Percentiles rank a stretch among this genome's conserved stretches.
These are phyloP conservation scores for Salvia miltiorrhiza DNA, from an alignment of 257 asterid species.

Conservation along the genomic window DNA sequence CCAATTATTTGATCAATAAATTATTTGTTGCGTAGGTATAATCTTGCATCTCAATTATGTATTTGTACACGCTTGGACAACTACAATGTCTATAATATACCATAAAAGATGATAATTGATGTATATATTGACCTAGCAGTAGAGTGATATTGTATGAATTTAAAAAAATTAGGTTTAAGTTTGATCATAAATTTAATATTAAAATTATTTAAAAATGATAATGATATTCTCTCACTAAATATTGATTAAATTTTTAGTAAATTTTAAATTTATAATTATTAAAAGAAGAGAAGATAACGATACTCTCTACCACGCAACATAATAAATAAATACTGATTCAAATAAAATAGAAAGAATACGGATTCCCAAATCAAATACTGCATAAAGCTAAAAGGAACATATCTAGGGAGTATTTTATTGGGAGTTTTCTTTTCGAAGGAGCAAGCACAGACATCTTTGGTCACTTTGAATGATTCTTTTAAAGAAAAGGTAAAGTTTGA, in stretches of 20 bases:
- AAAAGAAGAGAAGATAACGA: too few relatives aligned
- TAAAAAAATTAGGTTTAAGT: too few relatives aligned
- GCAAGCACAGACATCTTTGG: not conserved
- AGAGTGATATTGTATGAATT: too few relatives aligned
- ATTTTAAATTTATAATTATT: too few relatives aligned
- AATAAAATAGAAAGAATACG: not conserved
- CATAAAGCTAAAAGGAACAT: not conserved
- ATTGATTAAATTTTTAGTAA: too few relatives aligned
- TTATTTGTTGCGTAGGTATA: not conserved
- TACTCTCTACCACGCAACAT: not conserved
- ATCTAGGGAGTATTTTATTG: not conserved
- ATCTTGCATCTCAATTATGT: not conserved
- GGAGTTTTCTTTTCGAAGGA: not conserved
- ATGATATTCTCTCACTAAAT: too few relatives aligned
- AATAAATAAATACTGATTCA: not conserved
- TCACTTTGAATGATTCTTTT: not conserved
- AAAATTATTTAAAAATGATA: too few relatives aligned
- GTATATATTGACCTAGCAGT: too few relatives aligned
- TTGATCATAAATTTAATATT: too few relatives aligned
- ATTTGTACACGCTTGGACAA: not conserved
- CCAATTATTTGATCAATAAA: not conserved
- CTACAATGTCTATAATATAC: not conserved
- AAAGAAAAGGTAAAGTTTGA: conserved; percentile 5
- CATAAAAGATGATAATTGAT: not conserved
- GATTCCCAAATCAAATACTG: not conserved